Evolutionary conservation across 23 red algal species (phyloP), one percentile per base, ranked within the genome.

Genomic region (Gracilariopsis chorda): DNA sequence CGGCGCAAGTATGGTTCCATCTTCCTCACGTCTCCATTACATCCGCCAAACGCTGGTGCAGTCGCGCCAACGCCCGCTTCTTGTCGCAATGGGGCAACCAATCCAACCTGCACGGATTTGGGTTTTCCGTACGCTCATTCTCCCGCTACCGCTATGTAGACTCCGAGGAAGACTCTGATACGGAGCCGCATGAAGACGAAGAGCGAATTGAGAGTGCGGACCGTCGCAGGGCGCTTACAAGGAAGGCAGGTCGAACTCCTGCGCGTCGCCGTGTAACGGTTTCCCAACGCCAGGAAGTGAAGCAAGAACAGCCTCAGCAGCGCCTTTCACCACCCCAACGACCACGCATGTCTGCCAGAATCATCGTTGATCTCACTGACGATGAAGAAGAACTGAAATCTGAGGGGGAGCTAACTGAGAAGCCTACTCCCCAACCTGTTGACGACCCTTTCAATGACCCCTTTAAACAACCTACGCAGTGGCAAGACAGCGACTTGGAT

Each of bases 111-210:
- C 56, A 37, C 28, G 80, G 80, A 21, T 84, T 84, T 48, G 80
- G 59, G 5, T 89, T 89, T 46, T 7, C 52, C 24, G 85, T 89
- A 3, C 48, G 16, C 8, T 51, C 46, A 20, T 89, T 89, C 62
- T 89, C 85, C 12, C 68, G 85, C 9, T 89, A 78, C 51, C 68
- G 85, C 49, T 89, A 78, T 57, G 48, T 78, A 43, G 65, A 65
- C 12, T 58, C 76, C 4, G 85, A 89, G 43, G 72, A 78, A 9
- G 42, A 72, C 2, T 39, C 41, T 37, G 40, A 19, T 39, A 45
- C 51, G 39, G 33, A 37, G 13, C 48, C 6, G 11, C 23, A 53
- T 53, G 32, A 58, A 25, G 48, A 58, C 30, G 52, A 53, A 57
- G 48, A 80, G 51, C 48, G 17, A 23, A 58, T 4, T 21, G 76